Evolutionary conservation across 352 stramenopile species (phyloP).

Genomic region (Aphanomyces euteiches): DNA sequence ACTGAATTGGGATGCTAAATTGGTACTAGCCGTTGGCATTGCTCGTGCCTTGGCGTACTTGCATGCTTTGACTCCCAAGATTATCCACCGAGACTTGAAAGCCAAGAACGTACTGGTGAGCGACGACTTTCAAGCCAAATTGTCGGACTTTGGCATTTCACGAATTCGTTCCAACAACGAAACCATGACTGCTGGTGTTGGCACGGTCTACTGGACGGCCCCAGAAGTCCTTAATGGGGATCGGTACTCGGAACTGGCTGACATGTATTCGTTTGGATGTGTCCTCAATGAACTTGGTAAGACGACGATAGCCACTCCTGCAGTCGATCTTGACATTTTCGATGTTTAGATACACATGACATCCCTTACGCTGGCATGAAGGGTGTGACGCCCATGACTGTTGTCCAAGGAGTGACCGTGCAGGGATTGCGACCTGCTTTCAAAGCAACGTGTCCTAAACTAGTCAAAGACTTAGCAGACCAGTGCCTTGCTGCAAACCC

Average conservation of each 20-base stretch:
- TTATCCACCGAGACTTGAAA: slow-evolving; percentile 80
- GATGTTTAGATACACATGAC: slow-evolving; percentile 52
- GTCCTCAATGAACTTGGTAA: slow-evolving; percentile 62
- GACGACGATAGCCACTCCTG: not conserved
- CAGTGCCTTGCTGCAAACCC: slow-evolving; percentile 67
- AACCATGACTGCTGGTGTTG: slow-evolving; percentile 80
- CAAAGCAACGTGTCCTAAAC: slow-evolving; percentile 43
- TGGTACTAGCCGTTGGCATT: slow-evolving; percentile 72
- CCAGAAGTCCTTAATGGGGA: slow-evolving; percentile 79
- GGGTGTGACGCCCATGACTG: slow-evolving; percentile 60
- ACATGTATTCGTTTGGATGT: slow-evolving; percentile 84
- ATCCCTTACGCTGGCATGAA: slow-evolving; percentile 81
- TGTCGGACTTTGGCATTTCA: slow-evolving; percentile 79
- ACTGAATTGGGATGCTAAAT: slow-evolving; percentile 81
- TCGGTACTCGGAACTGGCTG: slow-evolving; percentile 84
- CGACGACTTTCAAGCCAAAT: slow-evolving; percentile 57
- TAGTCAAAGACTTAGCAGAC: slow-evolving; percentile 57
- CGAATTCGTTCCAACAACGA: slow-evolving; percentile 64
- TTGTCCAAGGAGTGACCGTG: slow-evolving; percentile 76
- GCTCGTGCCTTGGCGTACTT: slow-evolving; percentile 74
- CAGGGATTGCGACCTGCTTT: slow-evolving; percentile 65
- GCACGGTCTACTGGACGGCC: slow-evolving; percentile 84
- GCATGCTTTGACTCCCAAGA: slow-evolving; percentile 49
- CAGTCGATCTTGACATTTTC: not conserved
- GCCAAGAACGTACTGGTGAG: slow-evolving; percentile 78